These are phyloP conservation scores for Mycena kentingensis DNA, from an alignment of 768 basidiomycete genomes.

Conservation along the genomic window DNA sequence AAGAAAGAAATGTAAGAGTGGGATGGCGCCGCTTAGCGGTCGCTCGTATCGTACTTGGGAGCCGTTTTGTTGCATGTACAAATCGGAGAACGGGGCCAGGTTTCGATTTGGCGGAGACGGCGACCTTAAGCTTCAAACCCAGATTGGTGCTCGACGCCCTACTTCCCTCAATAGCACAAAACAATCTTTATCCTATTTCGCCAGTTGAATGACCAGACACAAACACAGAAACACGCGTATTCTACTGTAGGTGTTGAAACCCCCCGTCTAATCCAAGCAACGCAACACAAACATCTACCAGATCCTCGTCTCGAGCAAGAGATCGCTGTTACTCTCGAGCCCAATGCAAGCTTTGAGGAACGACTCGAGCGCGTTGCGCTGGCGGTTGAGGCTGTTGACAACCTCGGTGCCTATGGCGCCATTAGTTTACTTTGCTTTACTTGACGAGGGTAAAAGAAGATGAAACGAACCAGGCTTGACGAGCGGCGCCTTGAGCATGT, in stretches of 20 bases:
- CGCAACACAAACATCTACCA: constrained; percentile 57
- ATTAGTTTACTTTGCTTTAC: constrained; percentile 4
- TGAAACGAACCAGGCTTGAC: constrained; percentile 76
- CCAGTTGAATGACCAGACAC: constrained; percentile 20
- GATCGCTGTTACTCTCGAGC: constrained; percentile 78
- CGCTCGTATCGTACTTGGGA: too few species aligned
- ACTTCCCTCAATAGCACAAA: too few species aligned
- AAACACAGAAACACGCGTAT: background rate
- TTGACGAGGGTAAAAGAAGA: background rate
- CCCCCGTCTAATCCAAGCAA: background rate
- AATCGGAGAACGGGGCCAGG: too few species aligned
- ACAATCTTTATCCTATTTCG: constrained; percentile 2
- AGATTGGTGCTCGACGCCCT: too few species aligned
- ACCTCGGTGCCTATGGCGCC: constrained; percentile 68
- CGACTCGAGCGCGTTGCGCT: constrained; percentile 89
- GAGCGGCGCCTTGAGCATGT: constrained; percentile 98
- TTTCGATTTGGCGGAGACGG: too few species aligned
- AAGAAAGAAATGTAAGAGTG: too few species aligned
- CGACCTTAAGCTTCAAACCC: too few species aligned
- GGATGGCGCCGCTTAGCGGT: too few species aligned
- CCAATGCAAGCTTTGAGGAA: constrained; percentile 96
- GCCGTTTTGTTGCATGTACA: too few species aligned
- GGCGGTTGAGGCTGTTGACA: constrained; percentile 92
- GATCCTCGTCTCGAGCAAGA: constrained; percentile 83
- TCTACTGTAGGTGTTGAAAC: constrained; percentile 23